phyloP scores from a whole-genome alignment of 108 stramenopile genomes.

The Cyclostephanos invisitatus region DNA sequence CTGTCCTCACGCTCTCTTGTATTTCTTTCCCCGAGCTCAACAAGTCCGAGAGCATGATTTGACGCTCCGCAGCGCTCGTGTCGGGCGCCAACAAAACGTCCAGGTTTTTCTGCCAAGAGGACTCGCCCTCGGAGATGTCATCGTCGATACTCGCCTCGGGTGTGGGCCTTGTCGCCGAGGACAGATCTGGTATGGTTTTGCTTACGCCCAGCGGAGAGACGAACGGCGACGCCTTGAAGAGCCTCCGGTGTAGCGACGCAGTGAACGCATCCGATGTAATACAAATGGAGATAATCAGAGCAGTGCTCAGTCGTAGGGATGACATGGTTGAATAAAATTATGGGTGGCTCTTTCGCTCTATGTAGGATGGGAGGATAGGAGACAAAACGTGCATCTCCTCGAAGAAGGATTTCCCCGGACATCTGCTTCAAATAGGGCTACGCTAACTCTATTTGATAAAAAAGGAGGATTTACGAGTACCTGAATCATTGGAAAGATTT shows the following conservation, averaged over 20 bases:
- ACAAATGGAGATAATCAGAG: conserved; percentile 8
- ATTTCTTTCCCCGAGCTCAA: conserved; percentile 71
- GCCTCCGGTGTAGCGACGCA: background rate
- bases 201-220: conserved; percentile 1
- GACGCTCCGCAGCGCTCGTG: conserved; percentile 68
- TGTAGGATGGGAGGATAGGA: too few species aligned
- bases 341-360: background rate
- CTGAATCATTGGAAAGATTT: too few species aligned
- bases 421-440: too few species aligned
- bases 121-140: conserved; percentile 4
- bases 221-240: conserved; percentile 10
- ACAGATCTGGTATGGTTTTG: conserved; percentile 43
- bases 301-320: background rate
- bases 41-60: conserved; percentile 71
- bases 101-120: conserved; percentile 70
- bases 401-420: too few species aligned
- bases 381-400: too few species aligned
- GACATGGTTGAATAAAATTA: background rate
- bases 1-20: conserved; percentile 66
- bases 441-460: too few species aligned
- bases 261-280: conserved; percentile 20
- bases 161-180: conserved; percentile 39
- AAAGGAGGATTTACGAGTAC: too few species aligned
- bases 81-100: conserved; percentile 70
- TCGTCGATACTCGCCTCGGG: conserved; percentile 34